A percentile compares a stretch with the other conserved stretches of the same genome.
phyloP scores from a whole-genome alignment of 768 basidiomycete genomes.

The Cytidiella melzeri region DNA sequence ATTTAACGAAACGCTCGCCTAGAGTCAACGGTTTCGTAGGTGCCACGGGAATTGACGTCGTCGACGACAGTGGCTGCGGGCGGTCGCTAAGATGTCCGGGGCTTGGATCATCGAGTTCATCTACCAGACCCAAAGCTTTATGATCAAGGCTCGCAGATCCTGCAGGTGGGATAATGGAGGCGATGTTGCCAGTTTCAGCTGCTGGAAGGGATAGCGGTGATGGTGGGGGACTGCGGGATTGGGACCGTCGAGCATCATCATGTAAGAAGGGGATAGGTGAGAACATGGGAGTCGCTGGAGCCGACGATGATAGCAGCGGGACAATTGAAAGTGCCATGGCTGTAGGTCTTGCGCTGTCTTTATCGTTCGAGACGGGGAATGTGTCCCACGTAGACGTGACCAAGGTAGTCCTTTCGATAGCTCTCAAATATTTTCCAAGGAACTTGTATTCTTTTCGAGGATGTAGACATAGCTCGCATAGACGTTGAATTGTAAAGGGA shows the following conservation, averaged over 20 bases:
- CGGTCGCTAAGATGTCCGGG: slow-evolving; percentile 83
- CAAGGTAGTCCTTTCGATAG: slow-evolving; percentile 73
- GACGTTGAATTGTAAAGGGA: slow-evolving; percentile 86
- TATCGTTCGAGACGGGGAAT: slow-evolving; percentile 44
- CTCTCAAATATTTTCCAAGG: slow-evolving; percentile 84
- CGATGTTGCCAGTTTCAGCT: slow-evolving; percentile 27
- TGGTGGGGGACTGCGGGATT: slow-evolving; percentile 73
- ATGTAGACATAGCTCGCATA: slow-evolving; percentile 72
- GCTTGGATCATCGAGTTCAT: slow-evolving; percentile 79
- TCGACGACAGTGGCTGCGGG: slow-evolving; percentile 61
- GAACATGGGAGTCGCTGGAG: slow-evolving; percentile 76
- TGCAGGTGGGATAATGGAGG: slow-evolving; percentile 22
- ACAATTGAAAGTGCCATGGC: slow-evolving; percentile 37
- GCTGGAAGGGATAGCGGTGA: slow-evolving; percentile 56
- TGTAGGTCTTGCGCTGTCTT: slow-evolving; percentile 30
- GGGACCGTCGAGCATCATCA: slow-evolving; percentile 73
- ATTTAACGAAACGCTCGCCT: slow-evolving; percentile 57
- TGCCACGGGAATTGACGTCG: slow-evolving; percentile 36
- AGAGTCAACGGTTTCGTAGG: slow-evolving; percentile 45
- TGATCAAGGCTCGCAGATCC: slow-evolving; percentile 31
- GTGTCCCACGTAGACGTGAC: slow-evolving; percentile 77
- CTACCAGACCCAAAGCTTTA: slow-evolving; percentile 69
- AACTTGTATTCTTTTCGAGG: slow-evolving; percentile 69
- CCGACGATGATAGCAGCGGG: slow-evolving; percentile 37
- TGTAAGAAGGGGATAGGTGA: slow-evolving; percentile 86